Conservation (phyloP, 257 asterid species). For the Capsicum pubescens region DNA sequence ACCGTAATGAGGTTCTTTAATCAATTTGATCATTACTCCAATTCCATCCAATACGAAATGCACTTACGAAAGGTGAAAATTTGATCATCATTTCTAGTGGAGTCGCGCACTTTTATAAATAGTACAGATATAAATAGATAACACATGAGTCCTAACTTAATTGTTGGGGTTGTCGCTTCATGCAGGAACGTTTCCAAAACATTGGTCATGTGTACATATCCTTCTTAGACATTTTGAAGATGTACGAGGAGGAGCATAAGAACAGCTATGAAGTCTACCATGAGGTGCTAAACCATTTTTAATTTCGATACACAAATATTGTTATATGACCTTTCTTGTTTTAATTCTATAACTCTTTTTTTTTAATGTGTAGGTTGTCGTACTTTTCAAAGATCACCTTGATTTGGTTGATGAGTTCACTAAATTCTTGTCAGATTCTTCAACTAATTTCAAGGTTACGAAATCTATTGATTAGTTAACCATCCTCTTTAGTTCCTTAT, state of each 20-base stretch:
- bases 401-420: slow-evolving; percentile 93
- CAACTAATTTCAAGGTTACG: slow-evolving; percentile 54
- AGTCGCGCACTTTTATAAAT: neutral
- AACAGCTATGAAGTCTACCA: no score
- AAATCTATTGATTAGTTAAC: slow-evolving; percentile 29
- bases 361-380: slow-evolving; percentile 66
- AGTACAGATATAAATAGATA: no score
- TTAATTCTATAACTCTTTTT: neutral
- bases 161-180: slow-evolving; percentile 29
- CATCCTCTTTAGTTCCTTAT: slow-evolving; percentile 11
- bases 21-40: no score
- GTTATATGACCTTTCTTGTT: neutral
- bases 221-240: no score
- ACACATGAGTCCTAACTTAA: neutral
- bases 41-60: no score
- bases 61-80: no score
- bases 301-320: neutral
- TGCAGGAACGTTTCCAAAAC: slow-evolving; percentile 47
- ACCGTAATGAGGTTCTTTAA: no score
- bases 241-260: no score
- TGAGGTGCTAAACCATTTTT: no score
- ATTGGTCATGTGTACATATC: no score
- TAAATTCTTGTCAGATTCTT: slow-evolving; percentile 81
- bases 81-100: neutral
- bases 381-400: slow-evolving; percentile 73